These are phyloP conservation scores for Phaeoacremonium minimum DNA, from an alignment of 2,329 filamentous ascomycete genomes.

Conservation along the genomic window DNA sequence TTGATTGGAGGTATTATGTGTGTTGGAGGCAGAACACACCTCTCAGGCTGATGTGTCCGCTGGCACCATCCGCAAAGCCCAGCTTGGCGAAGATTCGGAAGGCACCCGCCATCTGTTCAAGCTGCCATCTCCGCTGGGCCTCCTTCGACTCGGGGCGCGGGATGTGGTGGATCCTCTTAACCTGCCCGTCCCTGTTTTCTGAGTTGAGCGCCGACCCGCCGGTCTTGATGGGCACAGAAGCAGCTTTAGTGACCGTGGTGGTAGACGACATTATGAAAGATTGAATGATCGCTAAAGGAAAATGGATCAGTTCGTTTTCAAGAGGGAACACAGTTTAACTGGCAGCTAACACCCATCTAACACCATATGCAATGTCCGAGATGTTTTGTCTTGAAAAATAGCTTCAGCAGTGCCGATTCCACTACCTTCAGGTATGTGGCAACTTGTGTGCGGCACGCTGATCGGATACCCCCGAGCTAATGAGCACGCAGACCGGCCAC, in stretches of 20 bases:
- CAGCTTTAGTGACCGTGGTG: neutral
- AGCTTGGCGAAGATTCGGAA: constrained; percentile 11
- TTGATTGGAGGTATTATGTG: neutral
- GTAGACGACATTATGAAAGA: neutral
- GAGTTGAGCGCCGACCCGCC: neutral
- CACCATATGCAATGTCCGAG: too few species aligned
- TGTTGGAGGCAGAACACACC: neutral
- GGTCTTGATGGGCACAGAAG: neutral
- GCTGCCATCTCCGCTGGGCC: neutral
- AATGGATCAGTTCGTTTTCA: too few species aligned
- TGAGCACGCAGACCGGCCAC: too few species aligned
- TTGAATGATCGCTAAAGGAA: too few species aligned
- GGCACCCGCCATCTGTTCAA: constrained; percentile 9
- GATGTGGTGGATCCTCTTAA: neutral
- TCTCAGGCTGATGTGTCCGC: constrained; percentile 9
- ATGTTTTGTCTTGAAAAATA: too few species aligned
- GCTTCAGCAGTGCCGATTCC: too few species aligned
- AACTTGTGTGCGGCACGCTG: too few species aligned
- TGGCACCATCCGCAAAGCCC: constrained; percentile 7
- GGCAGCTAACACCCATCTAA: too few species aligned
- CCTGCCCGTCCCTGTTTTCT: neutral
- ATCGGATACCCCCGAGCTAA: too few species aligned
- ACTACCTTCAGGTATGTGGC: too few species aligned
- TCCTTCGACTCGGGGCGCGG: neutral
- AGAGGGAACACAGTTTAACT: too few species aligned